Evolutionary conservation across 2,329 filamentous ascomycete genomes (phyloP).

Genomic region (Didymella pomorum): DNA sequence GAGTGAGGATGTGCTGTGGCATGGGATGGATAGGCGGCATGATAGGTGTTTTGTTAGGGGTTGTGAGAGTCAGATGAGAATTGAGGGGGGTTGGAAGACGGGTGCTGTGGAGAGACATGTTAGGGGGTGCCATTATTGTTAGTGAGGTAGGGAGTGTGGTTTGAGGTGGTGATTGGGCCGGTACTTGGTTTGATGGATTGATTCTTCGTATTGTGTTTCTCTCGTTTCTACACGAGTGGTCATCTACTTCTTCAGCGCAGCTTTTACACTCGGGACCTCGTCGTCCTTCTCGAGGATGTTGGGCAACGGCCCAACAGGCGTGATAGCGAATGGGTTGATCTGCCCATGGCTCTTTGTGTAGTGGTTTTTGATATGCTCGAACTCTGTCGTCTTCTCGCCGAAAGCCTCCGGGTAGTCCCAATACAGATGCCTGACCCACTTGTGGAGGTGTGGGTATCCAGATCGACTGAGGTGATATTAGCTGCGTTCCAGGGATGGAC

Average conservation of each 20-base stretch:
- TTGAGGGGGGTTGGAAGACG: conserved; percentile 26
- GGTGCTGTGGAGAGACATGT: conserved; percentile 29
- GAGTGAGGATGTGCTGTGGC: conserved; percentile 26
- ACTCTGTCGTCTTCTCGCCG: conserved; percentile 83
- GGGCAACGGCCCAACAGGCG: conserved; percentile 83
- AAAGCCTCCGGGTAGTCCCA: conserved; percentile 76
- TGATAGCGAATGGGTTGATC: conserved; percentile 75
- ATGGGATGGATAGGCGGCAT: conserved; percentile 27
- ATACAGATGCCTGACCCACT: conserved; percentile 83
- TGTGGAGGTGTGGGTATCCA: conserved; percentile 82
- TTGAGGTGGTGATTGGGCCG: too few relatives aligned
- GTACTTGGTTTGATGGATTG: too few relatives aligned
- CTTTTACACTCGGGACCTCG: conserved; percentile 71
- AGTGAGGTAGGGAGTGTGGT: too few relatives aligned
- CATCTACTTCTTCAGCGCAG: conserved; percentile 16
- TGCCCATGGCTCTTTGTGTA: conserved; percentile 72
- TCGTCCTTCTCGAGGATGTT: conserved; percentile 80
- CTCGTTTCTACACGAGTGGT: not conserved
- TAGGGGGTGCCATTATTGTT: conserved; percentile 5
- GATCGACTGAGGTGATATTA: conserved; percentile 55
- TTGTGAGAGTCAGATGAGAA: conserved; percentile 30
- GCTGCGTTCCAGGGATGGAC: not conserved
- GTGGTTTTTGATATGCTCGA: conserved; percentile 91
- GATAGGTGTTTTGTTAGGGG: conserved; percentile 34
- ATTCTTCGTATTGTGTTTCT: not conserved